Base-by-base conservation (phyloP, 1,284 basidiomycete species). In the Ustilago loliicola region DNA sequence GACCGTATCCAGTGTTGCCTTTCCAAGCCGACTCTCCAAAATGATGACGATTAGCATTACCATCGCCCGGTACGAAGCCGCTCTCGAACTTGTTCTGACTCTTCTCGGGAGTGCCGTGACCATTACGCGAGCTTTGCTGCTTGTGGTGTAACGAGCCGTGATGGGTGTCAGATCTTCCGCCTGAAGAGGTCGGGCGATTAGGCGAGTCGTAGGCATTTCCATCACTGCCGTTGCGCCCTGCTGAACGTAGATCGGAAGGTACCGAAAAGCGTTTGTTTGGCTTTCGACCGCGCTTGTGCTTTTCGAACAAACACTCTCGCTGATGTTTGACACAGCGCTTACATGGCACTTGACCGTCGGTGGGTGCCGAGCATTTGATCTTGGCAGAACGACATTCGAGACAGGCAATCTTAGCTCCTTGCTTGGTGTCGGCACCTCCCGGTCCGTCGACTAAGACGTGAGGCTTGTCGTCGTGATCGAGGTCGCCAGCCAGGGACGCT, bases 311-410 rank as follows among this genome's bases (percentile, higher is more conserved):
- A 52, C 80, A 82, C 57, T 81, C 80, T 38, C 69, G 54, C 25
- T 81, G 78, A 61, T 83, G 75, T 32, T 79, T 67, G 25, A 79
- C 66, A 36, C 79, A 83, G 63, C 80, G 72, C 55, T 78, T 80
- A 64, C 81, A 83, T 19, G 81, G 81, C 21, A 83, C 81, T 34
- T 71, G 61, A 2, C 81, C 81, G 50, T 83, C 81, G 25, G 75
- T 81, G 21, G 81, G 81, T 6, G 81, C 75, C 19, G 81, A 83
- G 45, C 81, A 83, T 19, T 79, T 75, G 71, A 80, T 77, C 63
- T 82, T 82, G 50, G 80, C 80, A 21, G 70, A 72, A 15, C 80
- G 72, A 66, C 80, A 82, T 36, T 81, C 80, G 51, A 81, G 75
- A 50, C 80, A 81, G 25, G 74, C 74, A 23, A 82, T 82, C 53